phyloP scores from a whole-genome alignment of 2,329 filamentous ascomycete species.

The Colletotrichum liaoningense region DNA sequence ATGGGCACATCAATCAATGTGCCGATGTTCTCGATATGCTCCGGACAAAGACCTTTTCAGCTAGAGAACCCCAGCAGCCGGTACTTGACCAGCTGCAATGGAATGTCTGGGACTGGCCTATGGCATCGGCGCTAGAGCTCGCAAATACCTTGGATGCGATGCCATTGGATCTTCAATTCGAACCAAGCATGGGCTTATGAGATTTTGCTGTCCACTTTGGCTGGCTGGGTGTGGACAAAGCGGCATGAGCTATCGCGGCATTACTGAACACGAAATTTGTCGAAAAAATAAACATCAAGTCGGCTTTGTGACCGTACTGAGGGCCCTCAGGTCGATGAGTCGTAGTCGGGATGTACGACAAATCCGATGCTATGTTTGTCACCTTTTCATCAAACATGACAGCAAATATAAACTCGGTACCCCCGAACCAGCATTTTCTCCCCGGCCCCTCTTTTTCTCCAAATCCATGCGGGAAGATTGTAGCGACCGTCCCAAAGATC shows the following conservation, averaged over 20 bases:
- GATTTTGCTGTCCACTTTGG: not conserved
- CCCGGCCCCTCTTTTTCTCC: not conserved
- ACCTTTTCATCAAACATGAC: not conserved
- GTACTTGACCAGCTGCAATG: slow-evolving; percentile 38
- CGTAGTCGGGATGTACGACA: no score
- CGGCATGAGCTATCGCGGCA: not conserved
- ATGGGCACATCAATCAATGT: slow-evolving; percentile 34
- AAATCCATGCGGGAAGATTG: not conserved
- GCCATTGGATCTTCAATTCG: slow-evolving; percentile 38
- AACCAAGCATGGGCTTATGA: slow-evolving; percentile 3
- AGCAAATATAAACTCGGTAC: not conserved
- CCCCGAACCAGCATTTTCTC: not conserved
- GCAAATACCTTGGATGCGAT: slow-evolving; percentile 39
- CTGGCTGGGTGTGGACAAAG: not conserved
- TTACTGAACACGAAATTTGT: not conserved
- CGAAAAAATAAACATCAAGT: not conserved
- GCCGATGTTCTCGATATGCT: slow-evolving; percentile 39
- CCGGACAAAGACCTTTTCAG: slow-evolving; percentile 37
- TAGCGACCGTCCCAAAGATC: not conserved
- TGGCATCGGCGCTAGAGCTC: slow-evolving; percentile 41
- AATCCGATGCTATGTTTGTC: no score
- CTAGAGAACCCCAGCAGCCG: slow-evolving; percentile 14
- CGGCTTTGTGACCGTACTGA: not conserved
- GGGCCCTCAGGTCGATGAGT: not conserved
- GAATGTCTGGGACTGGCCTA: slow-evolving; percentile 44